Conservation (phyloP, 257 asterid species). For the Solanum virginianum region DNA sequence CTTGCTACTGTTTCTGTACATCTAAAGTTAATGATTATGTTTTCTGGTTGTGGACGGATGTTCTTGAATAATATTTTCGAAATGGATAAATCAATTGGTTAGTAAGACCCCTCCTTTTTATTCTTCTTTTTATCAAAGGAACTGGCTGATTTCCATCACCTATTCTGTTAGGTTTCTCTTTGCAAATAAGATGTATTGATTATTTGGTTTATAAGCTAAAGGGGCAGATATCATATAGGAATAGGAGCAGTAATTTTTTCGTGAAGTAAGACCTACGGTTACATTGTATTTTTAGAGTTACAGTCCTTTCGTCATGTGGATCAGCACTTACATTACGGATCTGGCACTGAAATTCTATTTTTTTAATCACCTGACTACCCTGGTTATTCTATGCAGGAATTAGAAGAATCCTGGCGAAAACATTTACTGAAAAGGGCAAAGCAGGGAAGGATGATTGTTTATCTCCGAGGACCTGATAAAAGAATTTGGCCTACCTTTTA, state of each 20-base stretch:
- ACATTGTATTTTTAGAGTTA: background rate
- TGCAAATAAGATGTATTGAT: background rate
- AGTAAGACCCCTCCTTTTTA: background rate
- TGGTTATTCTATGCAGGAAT: background rate
- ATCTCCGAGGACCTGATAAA: conserved; percentile 6
- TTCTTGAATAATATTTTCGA: background rate
- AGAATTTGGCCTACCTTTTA: conserved; percentile 3
- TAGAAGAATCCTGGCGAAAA: background rate
- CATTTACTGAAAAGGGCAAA: background rate
- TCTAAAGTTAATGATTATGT: background rate
- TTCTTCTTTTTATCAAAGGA: background rate
- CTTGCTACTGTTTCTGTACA: background rate
- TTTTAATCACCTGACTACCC: background rate
- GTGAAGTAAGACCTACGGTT: background rate
- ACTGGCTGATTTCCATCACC: background rate
- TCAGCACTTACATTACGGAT: background rate
- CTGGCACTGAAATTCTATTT: background rate
- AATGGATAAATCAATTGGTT: background rate
- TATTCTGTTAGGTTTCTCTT: background rate
- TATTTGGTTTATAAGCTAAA: background rate
- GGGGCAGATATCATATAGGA: background rate
- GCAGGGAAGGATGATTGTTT: background rate
- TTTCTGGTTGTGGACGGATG: background rate
- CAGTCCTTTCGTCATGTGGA: background rate
- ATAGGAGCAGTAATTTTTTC: background rate